Evolutionary conservation across 306 rosid genomes (phyloP).

Genomic region (Mimosa bimucronata): DNA sequence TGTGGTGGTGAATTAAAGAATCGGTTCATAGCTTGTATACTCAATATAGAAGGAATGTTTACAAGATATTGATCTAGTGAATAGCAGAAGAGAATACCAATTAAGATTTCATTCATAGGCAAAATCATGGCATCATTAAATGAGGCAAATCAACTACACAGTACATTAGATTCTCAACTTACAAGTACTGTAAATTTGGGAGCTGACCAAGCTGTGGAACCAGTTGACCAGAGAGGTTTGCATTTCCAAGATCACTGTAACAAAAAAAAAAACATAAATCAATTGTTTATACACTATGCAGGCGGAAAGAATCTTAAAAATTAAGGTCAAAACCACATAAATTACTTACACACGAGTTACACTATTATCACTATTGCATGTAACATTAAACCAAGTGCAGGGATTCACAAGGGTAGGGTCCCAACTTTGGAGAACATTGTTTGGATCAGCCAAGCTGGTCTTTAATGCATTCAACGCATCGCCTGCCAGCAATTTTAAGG

Average conservation of each 20-base stretch:
- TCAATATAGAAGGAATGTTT: neutral
- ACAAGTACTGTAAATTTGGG: slow-evolving; percentile 48
- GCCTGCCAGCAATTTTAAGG: no score
- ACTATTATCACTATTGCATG: neutral
- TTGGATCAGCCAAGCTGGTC: no score
- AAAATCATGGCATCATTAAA: neutral
- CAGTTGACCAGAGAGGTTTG: slow-evolving; percentile 58
- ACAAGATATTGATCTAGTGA: neutral
- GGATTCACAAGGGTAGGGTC: neutral
- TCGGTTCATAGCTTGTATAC: neutral
- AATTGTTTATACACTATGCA: neutral
- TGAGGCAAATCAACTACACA: slow-evolving; percentile 22
- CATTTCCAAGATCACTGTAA: slow-evolving; percentile 72
- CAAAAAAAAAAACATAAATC: slow-evolving; percentile 2
- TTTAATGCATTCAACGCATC: no score
- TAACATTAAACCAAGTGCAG: neutral
- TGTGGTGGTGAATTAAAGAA: neutral
- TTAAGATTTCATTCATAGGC: neutral
- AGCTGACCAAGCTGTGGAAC: slow-evolving; percentile 56
- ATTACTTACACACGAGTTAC: neutral
- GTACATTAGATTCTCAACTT: neutral
- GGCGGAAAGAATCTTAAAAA: no score
- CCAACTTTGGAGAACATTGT: neutral
- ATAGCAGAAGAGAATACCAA: neutral
- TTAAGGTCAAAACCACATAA: neutral